Evolutionary conservation across 495 filamentous ascomycete genomes (phyloP).

Genomic region (Bacidia rubella): DNA sequence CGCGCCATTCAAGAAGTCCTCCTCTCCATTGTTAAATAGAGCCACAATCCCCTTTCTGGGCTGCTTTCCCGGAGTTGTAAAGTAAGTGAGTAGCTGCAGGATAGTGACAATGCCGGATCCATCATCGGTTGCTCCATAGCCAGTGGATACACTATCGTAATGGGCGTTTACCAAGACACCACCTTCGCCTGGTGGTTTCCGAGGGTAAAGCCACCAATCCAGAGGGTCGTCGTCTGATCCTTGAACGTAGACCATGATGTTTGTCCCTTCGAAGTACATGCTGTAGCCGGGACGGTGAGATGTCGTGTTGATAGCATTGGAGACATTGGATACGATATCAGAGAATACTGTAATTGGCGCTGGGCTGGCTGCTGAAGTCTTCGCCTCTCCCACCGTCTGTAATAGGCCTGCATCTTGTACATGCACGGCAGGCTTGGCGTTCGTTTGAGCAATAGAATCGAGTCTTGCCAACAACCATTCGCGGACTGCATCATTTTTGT

Average conservation of each 20-base stretch:
- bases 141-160: slow-evolving; percentile 88
- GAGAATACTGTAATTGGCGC: slow-evolving; percentile 55
- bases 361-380: not conserved
- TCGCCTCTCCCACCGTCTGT: not conserved
- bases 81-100: slow-evolving; percentile 80
- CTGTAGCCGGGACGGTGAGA: slow-evolving; percentile 30
- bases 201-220: slow-evolving; percentile 46
- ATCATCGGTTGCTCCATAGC: slow-evolving; percentile 85
- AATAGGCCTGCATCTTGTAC: not conserved
- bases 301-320: slow-evolving; percentile 28
- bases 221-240: slow-evolving; percentile 58
- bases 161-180: slow-evolving; percentile 89
- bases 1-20: slow-evolving; percentile 85
- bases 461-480: slow-evolving; percentile 64
- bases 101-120: slow-evolving; percentile 78
- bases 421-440: slow-evolving; percentile 23
- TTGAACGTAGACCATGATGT: slow-evolving; percentile 82
- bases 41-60: slow-evolving; percentile 71
- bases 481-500: slow-evolving; percentile 64
- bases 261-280: slow-evolving; percentile 83
- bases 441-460: slow-evolving; percentile 48
- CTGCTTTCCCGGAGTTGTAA: slow-evolving; percentile 60
- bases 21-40: slow-evolving; percentile 90
- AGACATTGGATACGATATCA: slow-evolving; percentile 70
- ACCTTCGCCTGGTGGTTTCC: slow-evolving; percentile 43